Conservation (phyloP, 768 basidiomycete species). For the Mycena rebaudengoi region DNA sequence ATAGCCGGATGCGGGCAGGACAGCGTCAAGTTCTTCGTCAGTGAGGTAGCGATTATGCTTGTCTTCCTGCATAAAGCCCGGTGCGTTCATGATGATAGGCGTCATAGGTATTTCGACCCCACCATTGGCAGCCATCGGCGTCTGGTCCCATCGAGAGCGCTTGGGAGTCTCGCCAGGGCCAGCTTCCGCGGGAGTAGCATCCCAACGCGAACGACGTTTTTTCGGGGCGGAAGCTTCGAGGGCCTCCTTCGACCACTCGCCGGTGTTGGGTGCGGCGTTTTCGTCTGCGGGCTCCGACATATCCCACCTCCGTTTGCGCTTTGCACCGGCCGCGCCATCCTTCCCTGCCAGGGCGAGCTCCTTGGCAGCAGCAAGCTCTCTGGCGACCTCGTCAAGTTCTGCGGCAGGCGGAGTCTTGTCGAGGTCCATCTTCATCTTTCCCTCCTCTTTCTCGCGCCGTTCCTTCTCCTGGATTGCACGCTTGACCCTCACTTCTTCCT, state of each 20-base stretch:
- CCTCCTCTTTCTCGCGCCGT: slow-evolving; percentile 76
- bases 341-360: slow-evolving; percentile 45
- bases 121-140: slow-evolving; percentile 65
- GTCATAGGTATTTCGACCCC: slow-evolving; percentile 70
- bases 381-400: slow-evolving; percentile 77
- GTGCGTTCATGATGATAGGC: slow-evolving; percentile 89
- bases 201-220: slow-evolving; percentile 96
- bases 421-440: slow-evolving; percentile 82
- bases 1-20: slow-evolving; percentile 89
- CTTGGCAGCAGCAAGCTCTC: slow-evolving; percentile 68
- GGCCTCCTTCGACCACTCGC: slow-evolving; percentile 81
- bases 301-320: slow-evolving; percentile 88
- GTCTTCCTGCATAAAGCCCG: slow-evolving; percentile 89
- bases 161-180: slow-evolving; percentile 75
- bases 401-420: slow-evolving; percentile 92
- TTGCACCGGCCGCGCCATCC: slow-evolving; percentile 57
- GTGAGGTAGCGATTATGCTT: slow-evolving; percentile 96
- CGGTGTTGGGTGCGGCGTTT: slow-evolving; percentile 69
- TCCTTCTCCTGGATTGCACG: slow-evolving; percentile 91
- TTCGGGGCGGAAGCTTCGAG: slow-evolving; percentile 80
- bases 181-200: slow-evolving; percentile 86
- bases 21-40: slow-evolving; percentile 93
- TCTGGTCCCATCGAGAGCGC: slow-evolving; percentile 97
- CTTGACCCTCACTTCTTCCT: slow-evolving; percentile 88
- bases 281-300: slow-evolving; percentile 68